Evolutionary conservation across 306 rosid genomes (phyloP).

Genomic region (Elaeagnus macrophylla): DNA sequence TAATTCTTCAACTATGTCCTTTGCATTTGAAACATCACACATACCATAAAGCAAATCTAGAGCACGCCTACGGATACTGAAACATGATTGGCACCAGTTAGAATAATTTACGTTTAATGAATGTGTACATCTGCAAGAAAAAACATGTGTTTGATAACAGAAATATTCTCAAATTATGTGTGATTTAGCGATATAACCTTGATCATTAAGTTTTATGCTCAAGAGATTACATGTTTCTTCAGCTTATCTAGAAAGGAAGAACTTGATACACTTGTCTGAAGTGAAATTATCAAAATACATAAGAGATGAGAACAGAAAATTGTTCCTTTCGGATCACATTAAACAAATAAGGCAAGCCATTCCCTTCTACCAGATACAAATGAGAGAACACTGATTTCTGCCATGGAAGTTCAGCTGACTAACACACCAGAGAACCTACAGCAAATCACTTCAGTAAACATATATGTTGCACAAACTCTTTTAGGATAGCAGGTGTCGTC

Average conservation of each 20-base stretch:
- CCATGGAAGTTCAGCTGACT: neutral
- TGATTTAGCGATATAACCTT: neutral
- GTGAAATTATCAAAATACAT: too few relatives aligned
- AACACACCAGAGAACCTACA: neutral
- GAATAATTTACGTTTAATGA: too few relatives aligned
- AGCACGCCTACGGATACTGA: conserved; percentile 97
- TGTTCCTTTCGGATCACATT: neutral
- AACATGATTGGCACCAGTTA: conserved; percentile 21
- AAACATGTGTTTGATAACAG: too few relatives aligned
- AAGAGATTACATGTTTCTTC: too few relatives aligned
- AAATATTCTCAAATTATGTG: too few relatives aligned
- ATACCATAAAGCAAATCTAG: conserved; percentile 98
- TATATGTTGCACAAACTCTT: too few relatives aligned
- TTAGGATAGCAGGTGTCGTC: too few relatives aligned
- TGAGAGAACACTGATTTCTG: neutral
- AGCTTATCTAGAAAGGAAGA: too few relatives aligned
- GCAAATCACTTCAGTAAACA: too few relatives aligned
- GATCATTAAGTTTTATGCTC: too few relatives aligned
- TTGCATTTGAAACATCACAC: conserved; percentile 98
- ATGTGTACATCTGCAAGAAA: too few relatives aligned
- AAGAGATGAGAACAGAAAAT: neutral
- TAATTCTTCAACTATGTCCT: conserved; percentile 96
- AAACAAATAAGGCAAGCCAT: neutral
- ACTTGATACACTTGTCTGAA: too few relatives aligned
- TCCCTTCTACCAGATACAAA: neutral